phyloP scores from a whole-genome alignment of 1,284 basidiomycete genomes.

The Pseudozyma hubeiensis region DNA sequence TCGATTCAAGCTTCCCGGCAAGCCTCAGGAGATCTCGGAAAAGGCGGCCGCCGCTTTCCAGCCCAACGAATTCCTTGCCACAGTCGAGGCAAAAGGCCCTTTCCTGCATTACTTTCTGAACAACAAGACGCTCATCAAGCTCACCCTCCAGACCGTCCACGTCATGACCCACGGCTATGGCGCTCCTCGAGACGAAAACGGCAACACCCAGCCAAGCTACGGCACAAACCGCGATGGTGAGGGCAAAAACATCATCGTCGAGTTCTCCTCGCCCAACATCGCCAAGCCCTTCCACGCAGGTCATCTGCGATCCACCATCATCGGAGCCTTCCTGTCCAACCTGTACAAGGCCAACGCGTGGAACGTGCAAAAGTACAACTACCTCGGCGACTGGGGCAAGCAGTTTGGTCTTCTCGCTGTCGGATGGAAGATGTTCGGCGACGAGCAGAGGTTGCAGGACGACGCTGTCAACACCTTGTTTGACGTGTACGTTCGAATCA shows the following conservation, averaged over 20 bases:
- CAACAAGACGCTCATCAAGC: constrained; percentile 76
- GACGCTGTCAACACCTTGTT: constrained; percentile 96
- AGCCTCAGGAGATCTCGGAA: constrained; percentile 81
- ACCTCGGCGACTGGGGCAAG: constrained; percentile 74
- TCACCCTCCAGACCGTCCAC: constrained; percentile 85
- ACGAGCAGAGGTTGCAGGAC: constrained; percentile 81
- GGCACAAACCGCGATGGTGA: constrained; percentile 64
- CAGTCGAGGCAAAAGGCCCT: constrained; percentile 55
- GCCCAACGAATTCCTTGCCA: constrained; percentile 59
- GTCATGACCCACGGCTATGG: constrained; percentile 74
- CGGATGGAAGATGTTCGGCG: constrained; percentile 92
- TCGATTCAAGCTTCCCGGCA: constrained; percentile 86
- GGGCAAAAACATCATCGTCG: constrained; percentile 71
- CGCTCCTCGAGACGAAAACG: constrained; percentile 45
- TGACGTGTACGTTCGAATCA: constrained; percentile 93
- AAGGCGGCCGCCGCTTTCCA: constrained; percentile 76
- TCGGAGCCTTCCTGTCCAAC: constrained; percentile 92
- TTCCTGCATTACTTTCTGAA: constrained; percentile 64
- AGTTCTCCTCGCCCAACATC: constrained; percentile 97
- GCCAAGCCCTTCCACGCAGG: constrained; percentile 99
- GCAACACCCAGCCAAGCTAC: constrained; percentile 63
- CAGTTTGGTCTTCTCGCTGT: constrained; percentile 80
- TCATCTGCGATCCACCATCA: constrained; percentile 95
- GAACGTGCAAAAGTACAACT: constrained; percentile 91
- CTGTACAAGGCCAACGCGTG: constrained; percentile 92